Conservation (phyloP, 2,329 filamentous ascomycete genomes). For the Fusarium aywerte region DNA sequence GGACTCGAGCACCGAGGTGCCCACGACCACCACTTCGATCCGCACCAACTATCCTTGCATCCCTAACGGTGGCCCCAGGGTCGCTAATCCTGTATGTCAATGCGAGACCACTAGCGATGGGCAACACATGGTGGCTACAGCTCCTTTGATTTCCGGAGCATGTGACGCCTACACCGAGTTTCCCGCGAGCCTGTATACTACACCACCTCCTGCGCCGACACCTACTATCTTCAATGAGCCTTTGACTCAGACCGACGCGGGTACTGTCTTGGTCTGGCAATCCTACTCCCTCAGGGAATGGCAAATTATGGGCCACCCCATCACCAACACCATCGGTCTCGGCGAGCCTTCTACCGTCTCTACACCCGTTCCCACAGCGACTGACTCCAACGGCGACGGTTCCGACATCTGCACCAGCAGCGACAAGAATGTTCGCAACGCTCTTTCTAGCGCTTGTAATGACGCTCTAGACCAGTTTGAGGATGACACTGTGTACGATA, state of each 20-base stretch:
- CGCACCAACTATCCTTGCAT: constrained; percentile 17
- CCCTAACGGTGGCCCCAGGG: not conserved
- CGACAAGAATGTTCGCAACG: constrained; percentile 3
- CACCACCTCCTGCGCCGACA: not conserved
- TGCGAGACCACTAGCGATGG: constrained; percentile 19
- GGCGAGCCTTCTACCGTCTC: constrained; percentile 7
- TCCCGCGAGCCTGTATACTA: constrained; percentile 13
- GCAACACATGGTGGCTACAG: not conserved
- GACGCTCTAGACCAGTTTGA: constrained; percentile 2
- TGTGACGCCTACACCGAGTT: constrained; percentile 12
- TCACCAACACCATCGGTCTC: constrained; percentile 9
- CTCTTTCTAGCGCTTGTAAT: not conserved
- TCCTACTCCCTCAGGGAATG: constrained; percentile 11
- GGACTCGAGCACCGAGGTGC: not conserved
- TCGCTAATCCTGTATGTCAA: not conserved
- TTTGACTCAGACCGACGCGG: not conserved
- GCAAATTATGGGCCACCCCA: constrained; percentile 3
- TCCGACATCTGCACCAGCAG: constrained; percentile 6
- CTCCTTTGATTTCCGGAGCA: not conserved
- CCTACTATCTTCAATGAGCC: constrained; percentile 11
- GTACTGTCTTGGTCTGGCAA: constrained; percentile 1
- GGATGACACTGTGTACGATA: constrained; percentile 7
- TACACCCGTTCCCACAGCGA: not conserved
- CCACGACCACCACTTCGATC: not conserved
- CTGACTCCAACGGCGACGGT: not conserved